phyloP scores from a whole-genome alignment of 2,329 filamentous ascomycete species.

The Aspergillus persii region DNA sequence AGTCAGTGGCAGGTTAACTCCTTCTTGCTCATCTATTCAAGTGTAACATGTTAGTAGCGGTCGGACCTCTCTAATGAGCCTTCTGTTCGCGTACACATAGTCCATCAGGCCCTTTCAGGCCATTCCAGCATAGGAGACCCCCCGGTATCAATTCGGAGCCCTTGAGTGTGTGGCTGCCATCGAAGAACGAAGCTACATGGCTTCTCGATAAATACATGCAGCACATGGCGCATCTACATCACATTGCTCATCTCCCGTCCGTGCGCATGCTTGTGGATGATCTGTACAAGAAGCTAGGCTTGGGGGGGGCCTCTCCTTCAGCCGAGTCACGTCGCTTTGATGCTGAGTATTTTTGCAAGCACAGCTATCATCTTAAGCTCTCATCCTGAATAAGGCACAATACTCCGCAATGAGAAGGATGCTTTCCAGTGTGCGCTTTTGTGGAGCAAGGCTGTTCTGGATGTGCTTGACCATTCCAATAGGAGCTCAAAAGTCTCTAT shows the following conservation, averaged over 20 bases:
- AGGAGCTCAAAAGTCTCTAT: background rate
- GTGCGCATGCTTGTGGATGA: background rate
- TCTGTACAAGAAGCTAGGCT: background rate
- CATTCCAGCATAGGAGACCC: background rate
- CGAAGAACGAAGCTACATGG: background rate
- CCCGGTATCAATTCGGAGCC: background rate
- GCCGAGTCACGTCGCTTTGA: background rate
- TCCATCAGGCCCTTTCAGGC: background rate
- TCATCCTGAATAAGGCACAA: background rate
- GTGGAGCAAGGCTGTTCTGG: background rate
- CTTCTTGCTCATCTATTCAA: too few relatives aligned
- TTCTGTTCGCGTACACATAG: background rate
- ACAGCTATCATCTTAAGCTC: background rate
- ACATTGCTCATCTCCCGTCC: background rate
- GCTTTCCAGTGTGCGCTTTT: background rate
- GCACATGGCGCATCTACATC: background rate
- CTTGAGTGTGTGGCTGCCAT: background rate
- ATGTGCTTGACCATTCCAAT: background rate
- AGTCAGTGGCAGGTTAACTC: background rate
- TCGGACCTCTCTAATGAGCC: background rate
- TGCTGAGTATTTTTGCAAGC: conserved; percentile 4
- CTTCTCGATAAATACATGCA: background rate
- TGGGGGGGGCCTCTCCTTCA: background rate
- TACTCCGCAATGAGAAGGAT: background rate
- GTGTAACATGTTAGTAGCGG: background rate